Percentiles rank a stretch among this genome's conserved stretches.
Conservation (phyloP, 495 filamentous ascomycete species). For the Cudoniella acicularis region DNA sequence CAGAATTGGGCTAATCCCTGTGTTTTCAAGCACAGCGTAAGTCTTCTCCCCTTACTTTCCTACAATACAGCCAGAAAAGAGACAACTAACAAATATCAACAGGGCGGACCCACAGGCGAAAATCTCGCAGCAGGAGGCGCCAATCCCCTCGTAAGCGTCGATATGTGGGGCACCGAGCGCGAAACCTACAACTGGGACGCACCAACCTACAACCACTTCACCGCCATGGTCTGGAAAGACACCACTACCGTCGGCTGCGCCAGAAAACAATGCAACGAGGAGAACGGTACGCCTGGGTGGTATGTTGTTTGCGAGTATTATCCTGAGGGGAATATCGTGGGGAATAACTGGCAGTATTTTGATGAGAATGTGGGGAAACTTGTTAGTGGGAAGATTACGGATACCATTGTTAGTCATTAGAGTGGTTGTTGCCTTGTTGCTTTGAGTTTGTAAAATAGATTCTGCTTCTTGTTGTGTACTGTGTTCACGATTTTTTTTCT, state of each 20-base stretch:
- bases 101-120: not conserved
- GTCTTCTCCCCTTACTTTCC: not conserved
- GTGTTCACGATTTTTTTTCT: too few species aligned
- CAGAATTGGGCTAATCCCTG: not conserved
- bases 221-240: not conserved
- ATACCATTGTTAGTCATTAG: not conserved
- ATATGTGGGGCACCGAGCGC: not conserved
- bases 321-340: not conserved
- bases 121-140: not conserved
- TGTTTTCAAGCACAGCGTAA: not conserved
- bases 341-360: not conserved
- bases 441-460: too few species aligned
- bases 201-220: not conserved
- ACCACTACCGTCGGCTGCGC: not conserved
- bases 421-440: too few species aligned
- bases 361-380: not conserved
- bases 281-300: not conserved
- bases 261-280: not conserved
- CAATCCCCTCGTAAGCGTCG: not conserved
- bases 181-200: not conserved
- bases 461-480: too few species aligned
- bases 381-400: not conserved
- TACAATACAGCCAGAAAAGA: too few species aligned
- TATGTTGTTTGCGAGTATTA: not conserved
- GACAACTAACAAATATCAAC: too few species aligned